Evolutionary conservation across 176 grass and related monocot genomes (phyloP).

Genomic region (Paspalum notatum): DNA sequence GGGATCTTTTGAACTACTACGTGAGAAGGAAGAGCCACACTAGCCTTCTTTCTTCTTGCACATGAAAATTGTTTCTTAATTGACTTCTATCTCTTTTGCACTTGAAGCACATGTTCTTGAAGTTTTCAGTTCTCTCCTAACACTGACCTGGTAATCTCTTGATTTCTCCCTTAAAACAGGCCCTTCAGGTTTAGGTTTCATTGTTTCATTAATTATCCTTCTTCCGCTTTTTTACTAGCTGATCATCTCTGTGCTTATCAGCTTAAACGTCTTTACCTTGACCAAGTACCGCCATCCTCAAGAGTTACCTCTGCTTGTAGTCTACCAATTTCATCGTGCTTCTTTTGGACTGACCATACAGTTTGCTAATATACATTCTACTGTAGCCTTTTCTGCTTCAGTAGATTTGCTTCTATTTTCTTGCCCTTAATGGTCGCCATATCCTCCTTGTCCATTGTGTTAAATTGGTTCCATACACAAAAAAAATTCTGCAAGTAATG

Average conservation of each 20-base stretch:
- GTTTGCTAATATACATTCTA: constrained; percentile 20
- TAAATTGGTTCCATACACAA: constrained; percentile 67
- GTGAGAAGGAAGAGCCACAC: constrained; percentile 26
- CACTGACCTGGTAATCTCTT: neutral
- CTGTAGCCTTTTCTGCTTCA: constrained; percentile 42
- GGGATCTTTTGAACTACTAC: constrained; percentile 44
- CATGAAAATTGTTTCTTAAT: neutral
- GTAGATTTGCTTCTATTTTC: constrained; percentile 42
- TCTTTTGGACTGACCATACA: constrained; percentile 36
- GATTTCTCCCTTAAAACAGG: constrained; percentile 19
- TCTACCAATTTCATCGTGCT: constrained; percentile 35
- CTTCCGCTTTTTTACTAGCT: constrained; percentile 23
- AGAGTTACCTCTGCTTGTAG: constrained; percentile 37
- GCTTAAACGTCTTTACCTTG: constrained; percentile 45
- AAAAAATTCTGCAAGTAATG: constrained; percentile 54
- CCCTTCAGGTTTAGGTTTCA: constrained; percentile 33
- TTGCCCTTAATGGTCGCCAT: constrained; percentile 30
- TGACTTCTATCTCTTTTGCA: neutral
- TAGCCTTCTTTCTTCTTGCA: constrained; percentile 24
- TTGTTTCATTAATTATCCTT: neutral
- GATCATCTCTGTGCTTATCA: constrained; percentile 31
- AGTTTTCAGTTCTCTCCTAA: neutral
- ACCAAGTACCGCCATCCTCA: constrained; percentile 22
- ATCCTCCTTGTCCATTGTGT: constrained; percentile 60
- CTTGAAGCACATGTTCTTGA: constrained; percentile 1